Evolutionary conservation across 495 filamentous ascomycete species (phyloP).

Genomic region (Penicillium canescens): DNA sequence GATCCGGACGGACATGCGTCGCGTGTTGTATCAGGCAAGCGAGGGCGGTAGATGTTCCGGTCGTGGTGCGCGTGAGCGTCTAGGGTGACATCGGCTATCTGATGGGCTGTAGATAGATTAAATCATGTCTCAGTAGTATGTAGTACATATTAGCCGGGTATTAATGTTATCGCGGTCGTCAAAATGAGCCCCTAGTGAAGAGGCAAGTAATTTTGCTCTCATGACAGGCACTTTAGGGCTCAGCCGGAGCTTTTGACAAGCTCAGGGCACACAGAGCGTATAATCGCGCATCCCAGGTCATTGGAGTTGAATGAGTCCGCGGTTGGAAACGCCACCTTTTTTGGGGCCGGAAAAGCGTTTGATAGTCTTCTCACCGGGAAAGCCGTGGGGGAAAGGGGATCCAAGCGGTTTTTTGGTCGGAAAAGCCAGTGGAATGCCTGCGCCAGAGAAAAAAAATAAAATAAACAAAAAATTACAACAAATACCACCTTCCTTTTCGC

Average conservation of each 20-base stretch:
- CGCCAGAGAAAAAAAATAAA: background rate
- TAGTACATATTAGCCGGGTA: too few relatives aligned
- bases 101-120: too few relatives aligned
- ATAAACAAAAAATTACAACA: background rate
- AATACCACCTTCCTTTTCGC: slow-evolving; percentile 27
- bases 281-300: too few relatives aligned
- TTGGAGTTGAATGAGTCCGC: background rate
- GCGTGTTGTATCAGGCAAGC: slow-evolving; percentile 70
- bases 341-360: background rate
- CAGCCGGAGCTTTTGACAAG: background rate
- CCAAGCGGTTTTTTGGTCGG: background rate
- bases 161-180: too few relatives aligned
- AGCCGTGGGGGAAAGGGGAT: background rate
- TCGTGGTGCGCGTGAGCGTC: slow-evolving; percentile 61
- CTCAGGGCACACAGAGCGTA: background rate
- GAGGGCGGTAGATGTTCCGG: slow-evolving; percentile 61
- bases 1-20: slow-evolving; percentile 62
- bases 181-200: too few relatives aligned
- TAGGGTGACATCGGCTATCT: background rate
- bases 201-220: too few relatives aligned
- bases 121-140: too few relatives aligned
- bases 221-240: too few relatives aligned
- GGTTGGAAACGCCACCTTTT: background rate
- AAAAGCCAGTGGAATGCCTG: background rate
- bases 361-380: background rate